phyloP scores from a whole-genome alignment of 108 stramenopile species.

The Cyclotella baltica region DNA sequence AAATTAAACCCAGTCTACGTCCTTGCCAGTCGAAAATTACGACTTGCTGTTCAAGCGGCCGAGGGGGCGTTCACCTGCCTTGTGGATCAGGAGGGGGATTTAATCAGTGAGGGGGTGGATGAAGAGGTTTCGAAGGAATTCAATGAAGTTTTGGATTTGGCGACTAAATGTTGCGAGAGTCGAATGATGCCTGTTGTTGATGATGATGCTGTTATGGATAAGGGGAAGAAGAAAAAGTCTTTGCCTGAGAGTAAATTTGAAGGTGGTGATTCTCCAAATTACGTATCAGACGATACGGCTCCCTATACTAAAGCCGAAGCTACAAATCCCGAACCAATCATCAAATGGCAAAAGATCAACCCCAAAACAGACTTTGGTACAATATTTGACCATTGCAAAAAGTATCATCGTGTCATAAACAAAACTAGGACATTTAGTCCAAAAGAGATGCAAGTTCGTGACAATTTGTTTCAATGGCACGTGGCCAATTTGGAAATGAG shows the following conservation, averaged over 20 bases:
- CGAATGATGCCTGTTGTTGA: constrained; percentile 15
- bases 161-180: constrained; percentile 55
- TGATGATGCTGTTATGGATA: neutral
- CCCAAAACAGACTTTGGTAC: constrained; percentile 37
- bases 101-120: constrained; percentile 68
- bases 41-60: constrained; percentile 46
- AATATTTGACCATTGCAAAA: constrained; percentile 48
- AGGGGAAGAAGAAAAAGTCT: no score
- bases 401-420: constrained; percentile 16
- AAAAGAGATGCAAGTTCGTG: constrained; percentile 26
- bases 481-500: constrained; percentile 90
- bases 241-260: no score
- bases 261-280: constrained; percentile 22
- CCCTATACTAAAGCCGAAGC: neutral
- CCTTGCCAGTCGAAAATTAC: constrained; percentile 58
- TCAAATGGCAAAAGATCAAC: constrained; percentile 17
- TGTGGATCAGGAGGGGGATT: constrained; percentile 72
- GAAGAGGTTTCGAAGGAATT: constrained; percentile 67
- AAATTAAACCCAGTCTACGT: constrained; percentile 71
- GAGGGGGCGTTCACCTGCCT: constrained; percentile 42
- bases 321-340: neutral
- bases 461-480: constrained; percentile 88
- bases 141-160: constrained; percentile 74
- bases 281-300: constrained; percentile 34
- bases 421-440: neutral